Evolutionary conservation across 768 basidiomycete species (phyloP), one percentile per base, ranked within the genome.

Genomic region (Podaxis sp.): DNA sequence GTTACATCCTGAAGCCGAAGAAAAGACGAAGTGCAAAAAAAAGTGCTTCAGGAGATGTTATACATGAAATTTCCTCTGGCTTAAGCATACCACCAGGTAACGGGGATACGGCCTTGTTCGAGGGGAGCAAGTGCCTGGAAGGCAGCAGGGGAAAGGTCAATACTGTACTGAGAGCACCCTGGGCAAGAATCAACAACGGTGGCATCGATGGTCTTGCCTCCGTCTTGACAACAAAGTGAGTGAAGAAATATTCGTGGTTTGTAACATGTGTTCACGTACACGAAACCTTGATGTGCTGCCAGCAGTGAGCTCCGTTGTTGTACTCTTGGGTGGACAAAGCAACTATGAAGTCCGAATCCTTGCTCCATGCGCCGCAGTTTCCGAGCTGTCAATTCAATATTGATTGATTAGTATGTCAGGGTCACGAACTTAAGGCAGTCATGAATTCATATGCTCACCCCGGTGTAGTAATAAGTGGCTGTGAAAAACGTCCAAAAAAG

Each of bases 141-240:
- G 6, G 72, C 72, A 6, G 68, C 62, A 2, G 64, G 65, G 24
- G 74, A 73, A 4, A 75, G 66, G 60, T 75, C 73, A 46, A 75
- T 65, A 38, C 64, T 66, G 44, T 67, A 66, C n/a, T 50, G 61
- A 22, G 64, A 65, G 58, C 74, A 74, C 2, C 70, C 68, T n/a
- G 70, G 71, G 60, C 74, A 75, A 2, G 71, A 67, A 64, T 75
- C 74, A 28, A 71, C 71, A 5, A 74, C 66, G 22, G 63, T 66
- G 5, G 69, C 73, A 15, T 60, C 60, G 12, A 73, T 63, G 11
- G 67, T 56, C 38, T 66, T 71, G 11, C 72, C 72, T 62, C 64
- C 49, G 61, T 73, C 74, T 75, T 51, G 11, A 44, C 33, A 50
- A 41, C 20, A 36, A 17, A 40, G 37, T 26, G 20, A 56, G 24